These are phyloP conservation scores for Talaromyces amestolkiae DNA, from an alignment of 2,329 filamentous ascomycete species.

Conservation along the genomic window DNA sequence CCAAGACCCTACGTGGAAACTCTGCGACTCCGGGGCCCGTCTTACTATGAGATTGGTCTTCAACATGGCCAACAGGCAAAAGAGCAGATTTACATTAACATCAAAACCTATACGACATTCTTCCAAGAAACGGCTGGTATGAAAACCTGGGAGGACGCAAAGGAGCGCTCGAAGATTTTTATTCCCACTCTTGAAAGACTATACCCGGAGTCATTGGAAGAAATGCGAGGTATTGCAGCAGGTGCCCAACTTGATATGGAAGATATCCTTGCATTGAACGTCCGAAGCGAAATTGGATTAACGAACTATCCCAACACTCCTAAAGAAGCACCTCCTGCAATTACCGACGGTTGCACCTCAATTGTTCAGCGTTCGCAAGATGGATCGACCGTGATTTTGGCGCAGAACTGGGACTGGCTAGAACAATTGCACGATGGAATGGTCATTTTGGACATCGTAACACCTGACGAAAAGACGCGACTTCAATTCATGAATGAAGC, in stretches of 20 bases:
- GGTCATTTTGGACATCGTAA: constrained; percentile 4
- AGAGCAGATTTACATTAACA: neutral
- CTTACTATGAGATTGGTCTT: constrained; percentile 7
- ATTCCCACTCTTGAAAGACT: neutral
- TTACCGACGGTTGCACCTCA: constrained; percentile 7
- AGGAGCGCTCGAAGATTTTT: neutral
- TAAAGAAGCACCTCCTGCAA: neutral
- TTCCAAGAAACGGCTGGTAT: constrained; percentile 9
- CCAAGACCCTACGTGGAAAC: neutral
- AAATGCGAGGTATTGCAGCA: constrained; percentile 11
- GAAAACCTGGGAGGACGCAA: constrained; percentile 5
- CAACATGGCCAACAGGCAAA: constrained; percentile 5
- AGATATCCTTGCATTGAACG: constrained; percentile 12
- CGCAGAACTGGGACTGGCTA: constrained; percentile 16
- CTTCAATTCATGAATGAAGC: constrained; percentile 10
- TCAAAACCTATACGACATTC: constrained; percentile 2
- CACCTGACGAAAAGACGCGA: neutral
- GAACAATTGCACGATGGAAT: constrained; percentile 8
- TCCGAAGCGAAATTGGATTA: constrained; percentile 10
- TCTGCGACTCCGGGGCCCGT: neutral
- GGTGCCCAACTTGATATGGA: neutral
- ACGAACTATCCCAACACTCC: constrained; percentile 9
- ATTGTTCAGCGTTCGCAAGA: constrained; percentile 2
- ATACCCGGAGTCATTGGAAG: constrained; percentile 6
- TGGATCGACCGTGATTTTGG: neutral